Conservation (phyloP, 805 yeast genomes). For the Wickerhamiella bombiphila region DNA sequence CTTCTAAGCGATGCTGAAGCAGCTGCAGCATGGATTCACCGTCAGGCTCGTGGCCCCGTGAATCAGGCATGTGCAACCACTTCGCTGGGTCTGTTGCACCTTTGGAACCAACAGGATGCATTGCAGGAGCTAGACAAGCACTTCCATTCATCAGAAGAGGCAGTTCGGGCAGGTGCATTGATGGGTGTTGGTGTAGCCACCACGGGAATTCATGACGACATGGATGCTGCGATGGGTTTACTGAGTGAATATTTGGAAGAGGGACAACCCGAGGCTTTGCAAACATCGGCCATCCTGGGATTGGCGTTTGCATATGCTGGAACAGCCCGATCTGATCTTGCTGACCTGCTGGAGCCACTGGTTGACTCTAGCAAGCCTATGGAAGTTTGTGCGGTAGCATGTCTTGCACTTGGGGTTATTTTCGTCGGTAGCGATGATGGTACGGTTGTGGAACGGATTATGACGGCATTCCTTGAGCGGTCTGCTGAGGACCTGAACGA, state of each 20-base stretch:
- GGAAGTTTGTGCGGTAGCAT: constrained; percentile 73
- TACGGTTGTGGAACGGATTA: constrained; percentile 79
- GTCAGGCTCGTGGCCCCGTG: constrained; percentile 6
- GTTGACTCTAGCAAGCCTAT: constrained; percentile 60
- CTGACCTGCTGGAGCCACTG: constrained; percentile 63
- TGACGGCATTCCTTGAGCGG: constrained; percentile 82
- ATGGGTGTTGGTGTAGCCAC: constrained; percentile 89
- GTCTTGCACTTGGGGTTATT: constrained; percentile 82
- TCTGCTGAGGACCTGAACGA: constrained; percentile 60
- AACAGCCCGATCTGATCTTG: constrained; percentile 70
- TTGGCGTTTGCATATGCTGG: constrained; percentile 93
- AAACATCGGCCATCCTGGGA: constrained; percentile 77
- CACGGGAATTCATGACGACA: constrained; percentile 88
- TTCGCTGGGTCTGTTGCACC: constrained; percentile 72
- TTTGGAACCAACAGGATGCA: constrained; percentile 86
- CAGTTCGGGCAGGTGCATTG: constrained; percentile 90
- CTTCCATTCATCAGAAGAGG: constrained; percentile 70
- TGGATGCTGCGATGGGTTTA: constrained; percentile 78
- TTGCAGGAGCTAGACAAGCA: constrained; percentile 80
- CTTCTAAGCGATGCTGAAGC: constrained; percentile 49
- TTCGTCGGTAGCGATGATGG: constrained; percentile 95
- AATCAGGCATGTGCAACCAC: constrained; percentile 81
- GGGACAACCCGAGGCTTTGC: constrained; percentile 31
- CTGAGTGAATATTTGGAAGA: constrained; percentile 66
- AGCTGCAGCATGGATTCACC: constrained; percentile 4